These are phyloP conservation scores for Lineolata rhizophorae DNA, from an alignment of 495 filamentous ascomycete genomes.

Conservation along the genomic window DNA sequence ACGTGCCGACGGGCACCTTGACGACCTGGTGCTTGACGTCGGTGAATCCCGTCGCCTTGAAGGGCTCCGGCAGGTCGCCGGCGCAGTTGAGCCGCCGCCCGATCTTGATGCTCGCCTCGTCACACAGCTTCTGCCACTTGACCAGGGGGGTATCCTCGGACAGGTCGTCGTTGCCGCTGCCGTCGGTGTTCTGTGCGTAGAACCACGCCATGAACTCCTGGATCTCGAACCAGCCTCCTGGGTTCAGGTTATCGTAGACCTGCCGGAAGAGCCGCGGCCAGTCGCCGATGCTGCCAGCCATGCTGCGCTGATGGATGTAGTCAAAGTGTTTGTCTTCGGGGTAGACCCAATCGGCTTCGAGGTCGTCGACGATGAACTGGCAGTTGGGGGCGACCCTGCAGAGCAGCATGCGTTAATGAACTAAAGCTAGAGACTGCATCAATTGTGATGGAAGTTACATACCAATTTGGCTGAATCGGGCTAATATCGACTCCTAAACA, in stretches of 20 bases:
- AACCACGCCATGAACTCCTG: constrained; percentile 1
- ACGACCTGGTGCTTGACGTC: not conserved
- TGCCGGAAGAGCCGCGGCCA: constrained; percentile 2
- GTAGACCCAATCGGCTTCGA: constrained; percentile 1
- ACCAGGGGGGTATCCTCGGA: too few species aligned
- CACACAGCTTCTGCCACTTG: constrained; percentile 1
- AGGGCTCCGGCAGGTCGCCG: not conserved
- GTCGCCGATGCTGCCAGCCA: constrained; percentile 1
- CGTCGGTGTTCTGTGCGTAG: constrained; percentile 9
- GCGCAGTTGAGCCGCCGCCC: constrained; percentile 1
- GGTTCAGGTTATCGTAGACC: not conserved
- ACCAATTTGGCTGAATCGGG: too few species aligned
- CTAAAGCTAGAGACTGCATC: too few species aligned
- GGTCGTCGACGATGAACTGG: constrained; percentile 1
- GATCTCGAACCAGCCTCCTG: constrained; percentile 2
- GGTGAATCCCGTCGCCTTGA: not conserved
- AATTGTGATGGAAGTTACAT: too few species aligned
- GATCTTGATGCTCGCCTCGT: not conserved
- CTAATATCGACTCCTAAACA: too few species aligned
- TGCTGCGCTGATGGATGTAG: constrained; percentile 1
- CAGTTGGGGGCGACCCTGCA: not conserved
- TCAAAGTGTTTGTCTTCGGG: not conserved
- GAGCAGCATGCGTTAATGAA: not conserved
- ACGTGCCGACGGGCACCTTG: not conserved
- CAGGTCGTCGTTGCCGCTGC: too few species aligned